phyloP scores from a whole-genome alignment of 768 basidiomycete species.

The Tulasnella sp. region DNA sequence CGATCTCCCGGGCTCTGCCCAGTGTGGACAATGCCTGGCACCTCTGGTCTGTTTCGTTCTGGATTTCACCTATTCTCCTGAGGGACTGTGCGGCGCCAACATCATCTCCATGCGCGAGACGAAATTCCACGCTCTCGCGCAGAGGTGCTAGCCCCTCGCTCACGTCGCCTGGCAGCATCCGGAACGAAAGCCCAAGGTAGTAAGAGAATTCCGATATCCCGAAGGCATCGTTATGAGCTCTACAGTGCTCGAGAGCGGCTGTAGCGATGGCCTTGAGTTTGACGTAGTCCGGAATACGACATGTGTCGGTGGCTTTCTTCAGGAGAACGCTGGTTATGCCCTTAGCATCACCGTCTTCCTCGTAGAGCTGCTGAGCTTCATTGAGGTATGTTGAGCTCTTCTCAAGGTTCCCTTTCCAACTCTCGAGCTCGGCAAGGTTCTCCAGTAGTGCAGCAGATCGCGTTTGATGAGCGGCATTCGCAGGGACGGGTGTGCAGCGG shows the following conservation, averaged over 20 bases:
- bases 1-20: background rate
- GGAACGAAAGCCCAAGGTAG: background rate
- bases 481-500: background rate
- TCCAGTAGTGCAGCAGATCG: background rate
- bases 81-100: background rate
- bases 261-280: background rate
- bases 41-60: background rate
- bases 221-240: background rate
- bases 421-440: background rate
- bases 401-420: background rate
- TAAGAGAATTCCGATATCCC: background rate
- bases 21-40: background rate
- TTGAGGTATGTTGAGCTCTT: background rate
- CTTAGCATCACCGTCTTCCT: background rate
- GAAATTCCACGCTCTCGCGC: background rate
- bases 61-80: background rate
- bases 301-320: background rate
- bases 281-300: background rate
- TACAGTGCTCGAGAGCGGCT: background rate
- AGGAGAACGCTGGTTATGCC: background rate
- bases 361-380: background rate
- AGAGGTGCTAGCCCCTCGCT: background rate
- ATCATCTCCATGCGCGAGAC: background rate
- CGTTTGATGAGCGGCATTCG: background rate
- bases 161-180: background rate